Conservation (phyloP, 257 asterid species). For the Solanum medicagineum region DNA sequence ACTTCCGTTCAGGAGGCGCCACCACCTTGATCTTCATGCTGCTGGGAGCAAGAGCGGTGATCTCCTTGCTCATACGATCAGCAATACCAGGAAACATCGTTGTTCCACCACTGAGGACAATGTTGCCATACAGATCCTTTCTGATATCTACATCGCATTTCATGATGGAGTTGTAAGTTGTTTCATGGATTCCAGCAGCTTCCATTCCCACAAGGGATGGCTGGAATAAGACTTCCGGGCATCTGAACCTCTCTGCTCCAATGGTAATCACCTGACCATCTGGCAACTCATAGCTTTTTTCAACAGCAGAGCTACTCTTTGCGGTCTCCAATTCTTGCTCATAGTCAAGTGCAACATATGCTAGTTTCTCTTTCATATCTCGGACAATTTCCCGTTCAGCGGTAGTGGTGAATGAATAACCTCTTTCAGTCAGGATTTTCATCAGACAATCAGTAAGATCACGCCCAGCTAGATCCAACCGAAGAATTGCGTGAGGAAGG, state of each 20-base stretch:
- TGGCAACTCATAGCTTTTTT: constrained; percentile 28
- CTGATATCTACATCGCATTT: constrained; percentile 27
- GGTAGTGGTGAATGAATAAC: constrained; percentile 22
- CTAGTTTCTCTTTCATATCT: constrained; percentile 24
- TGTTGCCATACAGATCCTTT: constrained; percentile 20
- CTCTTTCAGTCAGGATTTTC: constrained; percentile 21
- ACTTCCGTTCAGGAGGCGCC: constrained; percentile 28
- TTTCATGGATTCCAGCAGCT: constrained; percentile 16
- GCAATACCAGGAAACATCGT: constrained; percentile 30
- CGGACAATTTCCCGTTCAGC: constrained; percentile 34
- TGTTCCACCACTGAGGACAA: constrained; percentile 24
- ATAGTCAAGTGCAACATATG: constrained; percentile 22
- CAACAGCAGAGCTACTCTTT: constrained; percentile 14
- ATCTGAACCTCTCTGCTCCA: constrained; percentile 32
- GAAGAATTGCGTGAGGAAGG: constrained; percentile 23
- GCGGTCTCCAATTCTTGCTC: constrained; percentile 26
- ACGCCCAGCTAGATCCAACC: constrained; percentile 24
- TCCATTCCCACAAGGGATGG: constrained; percentile 26
- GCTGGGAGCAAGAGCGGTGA: constrained; percentile 16
- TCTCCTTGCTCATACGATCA: constrained; percentile 28
- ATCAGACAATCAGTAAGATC: constrained; percentile 20
- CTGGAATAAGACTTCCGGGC: constrained; percentile 29
- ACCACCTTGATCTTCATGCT: constrained; percentile 26
- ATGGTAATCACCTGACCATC: constrained; percentile 29
- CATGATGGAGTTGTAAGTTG: constrained; percentile 17